Evolutionary conservation across 768 basidiomycete genomes (phyloP), one percentile per base, ranked within the genome.

Genomic region (Boletus reticulatus): DNA sequence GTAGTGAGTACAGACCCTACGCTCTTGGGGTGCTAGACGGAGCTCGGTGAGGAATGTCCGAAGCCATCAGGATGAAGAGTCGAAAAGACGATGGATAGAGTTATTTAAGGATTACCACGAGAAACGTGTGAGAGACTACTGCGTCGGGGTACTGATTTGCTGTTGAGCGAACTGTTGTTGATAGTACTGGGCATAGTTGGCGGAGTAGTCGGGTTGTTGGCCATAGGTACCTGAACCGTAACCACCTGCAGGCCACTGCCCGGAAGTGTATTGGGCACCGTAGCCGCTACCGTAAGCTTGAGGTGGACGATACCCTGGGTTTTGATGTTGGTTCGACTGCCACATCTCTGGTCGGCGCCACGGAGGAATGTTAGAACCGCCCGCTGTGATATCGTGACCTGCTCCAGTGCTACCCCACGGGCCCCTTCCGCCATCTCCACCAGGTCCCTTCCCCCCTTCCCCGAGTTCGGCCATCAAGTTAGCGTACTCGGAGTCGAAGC

Each of bases 381-480:
- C 80, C 13, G 75, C 76, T 9, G 80, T 77, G 54, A 82, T 78
- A 50, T 81, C 80, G 51, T 80, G 75, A 52, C 77, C 78, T 61
- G 85, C 87, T 65, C 82, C 82, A 29, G 85, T 83, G 58, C 85
- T 86, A 60, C 87, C 82, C 74, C 88, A 87, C 16, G 79, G 69
- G 32, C 79, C 76, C 64, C 80, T 83, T 57, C 73, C 74, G 42
- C 76, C 71, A 66, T 86, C 88, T 50, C 76, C 78, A 37, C 77
- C 76, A 48, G 76, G 75, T 46, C 84, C 81, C 56, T 77, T 79
- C 46, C 76, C 82, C 34, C 82, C 82, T 76, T 99, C 97, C 50
- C 97, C 97, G 37, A 99, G 83, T 77, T 99, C 97, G 48, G 92
- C 94, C 96, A 99, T 96, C 60, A 99, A 76, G 64, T 84, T 94